A percentile compares a stretch with the other conserved stretches of the same genome.
These are phyloP conservation scores for Metarhizium album DNA, from an alignment of 2,329 filamentous ascomycete genomes.

Conservation along the genomic window DNA sequence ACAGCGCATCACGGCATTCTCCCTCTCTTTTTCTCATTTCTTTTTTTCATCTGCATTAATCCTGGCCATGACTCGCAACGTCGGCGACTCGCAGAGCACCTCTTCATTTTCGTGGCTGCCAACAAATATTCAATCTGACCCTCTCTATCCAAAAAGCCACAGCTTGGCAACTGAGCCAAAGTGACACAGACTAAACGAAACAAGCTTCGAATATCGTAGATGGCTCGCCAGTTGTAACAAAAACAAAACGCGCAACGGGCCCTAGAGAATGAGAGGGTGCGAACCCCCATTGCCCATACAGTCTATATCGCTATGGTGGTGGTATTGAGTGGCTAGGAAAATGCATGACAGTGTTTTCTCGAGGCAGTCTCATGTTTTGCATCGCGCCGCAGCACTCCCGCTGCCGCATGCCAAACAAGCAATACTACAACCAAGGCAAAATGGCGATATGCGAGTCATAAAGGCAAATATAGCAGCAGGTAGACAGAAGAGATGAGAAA, in stretches of 20 bases:
- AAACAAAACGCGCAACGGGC: conserved; percentile 20
- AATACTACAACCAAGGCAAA: neutral
- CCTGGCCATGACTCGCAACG: neutral
- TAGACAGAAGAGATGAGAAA: neutral
- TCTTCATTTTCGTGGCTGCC: neutral
- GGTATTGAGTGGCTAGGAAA: conserved; percentile 13
- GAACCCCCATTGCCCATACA: conserved; percentile 27
- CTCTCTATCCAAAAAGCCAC: neutral
- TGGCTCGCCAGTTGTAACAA: conserved; percentile 19
- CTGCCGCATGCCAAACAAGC: neutral
- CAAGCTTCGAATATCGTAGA: conserved; percentile 8
- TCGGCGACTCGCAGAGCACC: neutral
- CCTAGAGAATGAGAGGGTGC: conserved; percentile 18
- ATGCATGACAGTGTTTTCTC: conserved; percentile 5
- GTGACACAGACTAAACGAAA: conserved; percentile 7
- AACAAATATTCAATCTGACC: neutral
- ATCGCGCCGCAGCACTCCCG: neutral
- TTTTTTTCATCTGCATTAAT: too few relatives aligned
- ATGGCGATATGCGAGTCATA: neutral
- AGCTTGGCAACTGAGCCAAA: neutral
- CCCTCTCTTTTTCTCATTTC: too few relatives aligned
- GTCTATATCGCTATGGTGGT: conserved; percentile 25
- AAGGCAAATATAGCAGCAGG: neutral
- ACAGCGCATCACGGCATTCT: neutral
- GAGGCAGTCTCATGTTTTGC: neutral